Evolutionary conservation across 2,329 filamentous ascomycete species (phyloP).

Genomic region (Trichoderma oligosporum): DNA sequence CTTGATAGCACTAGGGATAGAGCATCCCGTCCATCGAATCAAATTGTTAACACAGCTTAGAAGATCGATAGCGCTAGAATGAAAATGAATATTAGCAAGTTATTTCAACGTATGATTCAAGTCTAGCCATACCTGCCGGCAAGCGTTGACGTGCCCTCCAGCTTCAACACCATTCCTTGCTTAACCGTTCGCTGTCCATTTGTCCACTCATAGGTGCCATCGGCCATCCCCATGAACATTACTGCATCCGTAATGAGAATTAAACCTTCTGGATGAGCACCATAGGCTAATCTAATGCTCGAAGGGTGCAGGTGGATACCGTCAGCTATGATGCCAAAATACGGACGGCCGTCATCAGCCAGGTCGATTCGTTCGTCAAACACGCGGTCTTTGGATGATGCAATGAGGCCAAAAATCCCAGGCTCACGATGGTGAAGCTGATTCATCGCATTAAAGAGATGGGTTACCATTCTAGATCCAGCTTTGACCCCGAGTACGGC

Average conservation of each 20-base stretch:
- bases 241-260: not conserved
- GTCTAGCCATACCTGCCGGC: not conserved
- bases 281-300: not conserved
- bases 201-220: not conserved
- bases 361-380: not conserved
- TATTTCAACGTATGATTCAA: not conserved
- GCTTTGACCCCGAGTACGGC: not conserved
- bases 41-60: not conserved
- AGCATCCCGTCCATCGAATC: not conserved
- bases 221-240: not conserved
- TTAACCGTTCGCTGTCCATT: not conserved
- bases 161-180: not conserved
- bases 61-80: not conserved
- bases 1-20: not conserved
- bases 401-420: not conserved
- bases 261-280: not conserved
- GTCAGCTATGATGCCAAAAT: not conserved
- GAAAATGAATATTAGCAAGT: not conserved
- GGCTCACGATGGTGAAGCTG: not conserved
- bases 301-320: not conserved
- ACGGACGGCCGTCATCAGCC: not conserved
- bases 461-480: not conserved
- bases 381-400: not conserved
- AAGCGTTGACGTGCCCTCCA: not conserved
- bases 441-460: not conserved